Evolutionary conservation across 352 stramenopile genomes (phyloP), one percentile per base, ranked within the genome.

Genomic region (Phytopythium mirpurense): DNA sequence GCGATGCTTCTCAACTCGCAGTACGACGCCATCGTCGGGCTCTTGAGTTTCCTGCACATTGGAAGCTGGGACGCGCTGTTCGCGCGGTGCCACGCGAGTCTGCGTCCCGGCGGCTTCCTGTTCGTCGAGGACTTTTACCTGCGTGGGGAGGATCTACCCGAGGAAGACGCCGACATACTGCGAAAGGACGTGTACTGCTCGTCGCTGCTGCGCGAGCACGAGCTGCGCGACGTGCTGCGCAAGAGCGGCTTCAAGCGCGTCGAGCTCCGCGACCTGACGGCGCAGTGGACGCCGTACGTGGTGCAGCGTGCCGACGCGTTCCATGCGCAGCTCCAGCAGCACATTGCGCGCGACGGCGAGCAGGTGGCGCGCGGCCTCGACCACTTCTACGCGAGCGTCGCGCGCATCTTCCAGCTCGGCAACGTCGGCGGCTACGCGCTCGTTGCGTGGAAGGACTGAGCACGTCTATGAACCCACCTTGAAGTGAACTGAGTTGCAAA

Each of bases 51-150:
- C 54, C 44, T 95, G 34, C 85, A 93, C 56, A 88, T 95, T 49
- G 71, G 72, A 23, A 59, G 82, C 37, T 89, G 80, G 68, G 42
- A 27, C 9, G 52, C 76, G 37, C 64, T 93, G 3, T 88, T 92
- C 53, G 56, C 72, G 24, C 70, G 69, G 26, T 88, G 77, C 65
- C 65, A 70, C 19, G 55, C 73, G 44, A 70, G 67, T 56, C 66
- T 95, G 35, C 78, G 83, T 32, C 67, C 75, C 12, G 76, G 70
- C 19, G 85, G 80, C 0, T 66, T 84, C 32, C 24, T 95, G 21
- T 93, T 89, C 57, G 67, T 88, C 11, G 83, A 95, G 35, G 85
- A 93, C 50, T 93, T 88, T 54, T 90, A 87, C 65, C 53, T 70
- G 24, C 67, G 60, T 35, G 65, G 71, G 0, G 19, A 56, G 5